Evolutionary conservation across 140 eudicot species (phyloP), one percentile per base, ranked within the genome.

Genomic region (Anethum foeniculum): DNA sequence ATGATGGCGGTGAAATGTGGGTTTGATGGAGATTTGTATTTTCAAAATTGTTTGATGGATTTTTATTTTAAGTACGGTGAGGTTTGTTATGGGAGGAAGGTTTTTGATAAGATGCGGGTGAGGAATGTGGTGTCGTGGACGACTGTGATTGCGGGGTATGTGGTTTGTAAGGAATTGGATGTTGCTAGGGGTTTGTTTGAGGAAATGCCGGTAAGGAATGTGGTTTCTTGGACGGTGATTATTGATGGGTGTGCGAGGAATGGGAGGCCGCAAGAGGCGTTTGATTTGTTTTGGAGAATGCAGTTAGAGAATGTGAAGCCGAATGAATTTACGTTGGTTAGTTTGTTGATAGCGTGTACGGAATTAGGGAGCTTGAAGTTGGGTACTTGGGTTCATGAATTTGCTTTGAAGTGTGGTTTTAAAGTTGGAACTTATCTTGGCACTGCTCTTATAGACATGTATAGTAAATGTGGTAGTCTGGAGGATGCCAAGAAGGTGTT

Each of bases 221-320:
- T 84, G 49, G 86, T 84, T 28, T 74, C 86, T 4, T 84, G 86
- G 86, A 84, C 86, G 14, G 73, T 49, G 6, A 80, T 84, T 71
- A 64, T 84, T 62, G 72, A 81, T 75, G 84, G 86, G 34, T 79
- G 19, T 51, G 78, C 83, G 14, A 80, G 78, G 56, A 80, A 56
- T 46, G 76, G 56, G 3, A 71, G 77, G 76, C 76, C 82, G 12
- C 82, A 44, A 27, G 82, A 79, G 76, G 82, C 82, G 16, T 79
- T 79, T 79, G 82, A 79, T 41, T 54, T 79, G 46, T 79, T 79
- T 67, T 43, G 82, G 82, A 79, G 76, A 44, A 79, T 79, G 82
- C 82, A 79, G 47, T 18, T 43, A 28, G 82, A 79, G 32, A 67
- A 67, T 64, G 76, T 79, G 65, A 79, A 18, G 76, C 82, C 82